Conservation (phyloP, 305 asterid species). For the Fraxinus greggii region DNA sequence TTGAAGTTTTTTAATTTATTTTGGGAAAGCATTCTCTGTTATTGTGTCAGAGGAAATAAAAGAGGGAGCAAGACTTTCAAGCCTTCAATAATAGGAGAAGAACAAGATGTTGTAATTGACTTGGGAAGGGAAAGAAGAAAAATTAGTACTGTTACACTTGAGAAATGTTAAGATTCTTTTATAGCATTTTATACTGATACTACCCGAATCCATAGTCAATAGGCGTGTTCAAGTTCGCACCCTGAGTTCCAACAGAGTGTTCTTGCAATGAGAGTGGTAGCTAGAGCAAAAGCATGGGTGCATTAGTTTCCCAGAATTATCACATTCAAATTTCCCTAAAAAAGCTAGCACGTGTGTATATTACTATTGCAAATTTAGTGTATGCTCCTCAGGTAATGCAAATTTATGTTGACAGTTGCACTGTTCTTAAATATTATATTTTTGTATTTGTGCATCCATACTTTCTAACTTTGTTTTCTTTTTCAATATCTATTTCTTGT, state of each 20-base stretch:
- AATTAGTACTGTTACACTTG: not conserved
- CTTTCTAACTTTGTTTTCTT: not conserved
- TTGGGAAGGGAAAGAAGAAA: not conserved
- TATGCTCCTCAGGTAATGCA: not conserved
- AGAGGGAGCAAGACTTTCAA: not conserved
- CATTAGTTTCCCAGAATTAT: not conserved
- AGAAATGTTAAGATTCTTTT: not conserved
- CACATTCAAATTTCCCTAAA: not conserved
- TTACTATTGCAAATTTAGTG: not conserved
- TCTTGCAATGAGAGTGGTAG: not conserved
- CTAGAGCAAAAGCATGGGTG: not conserved
- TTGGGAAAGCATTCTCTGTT: not conserved
- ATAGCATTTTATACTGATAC: not conserved
- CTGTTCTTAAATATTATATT: constrained; percentile 5
- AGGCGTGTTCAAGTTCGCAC: not conserved
- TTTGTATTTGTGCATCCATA: not conserved
- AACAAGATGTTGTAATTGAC: not conserved
- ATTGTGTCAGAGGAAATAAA: not conserved
- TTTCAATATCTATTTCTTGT: not conserved
- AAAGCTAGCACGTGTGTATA: not conserved
- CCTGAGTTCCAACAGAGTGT: not conserved
- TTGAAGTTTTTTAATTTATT: not conserved
- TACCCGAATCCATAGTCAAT: not conserved
- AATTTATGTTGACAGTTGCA: not conserved
- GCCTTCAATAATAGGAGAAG: not conserved